Conservation (phyloP, 345 rosid genomes). For the Schrenkiella parvula region DNA sequence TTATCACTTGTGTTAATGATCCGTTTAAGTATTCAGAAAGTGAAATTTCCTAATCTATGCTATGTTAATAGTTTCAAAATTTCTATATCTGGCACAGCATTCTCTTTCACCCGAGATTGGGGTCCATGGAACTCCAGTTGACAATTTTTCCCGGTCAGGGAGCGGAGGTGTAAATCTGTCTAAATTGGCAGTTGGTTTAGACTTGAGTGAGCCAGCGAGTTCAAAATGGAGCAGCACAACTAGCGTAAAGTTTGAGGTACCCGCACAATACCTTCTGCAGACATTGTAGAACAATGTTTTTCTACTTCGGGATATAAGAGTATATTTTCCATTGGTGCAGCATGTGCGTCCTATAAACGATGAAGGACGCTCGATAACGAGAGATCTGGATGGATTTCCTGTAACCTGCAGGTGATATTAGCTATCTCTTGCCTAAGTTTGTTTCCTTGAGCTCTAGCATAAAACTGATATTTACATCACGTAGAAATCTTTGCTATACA, state of each 20-base stretch:
- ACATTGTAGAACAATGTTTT: neutral
- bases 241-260: slow-evolving; percentile 83
- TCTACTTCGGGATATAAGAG: neutral
- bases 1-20: neutral
- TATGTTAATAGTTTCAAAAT: neutral
- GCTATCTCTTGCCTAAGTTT: slow-evolving; percentile 11
- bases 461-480: slow-evolving; percentile 30
- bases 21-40: neutral
- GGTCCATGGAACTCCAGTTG: slow-evolving; percentile 71
- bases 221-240: slow-evolving; percentile 88
- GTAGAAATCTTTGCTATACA: slow-evolving; percentile 43
- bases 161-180: slow-evolving; percentile 92
- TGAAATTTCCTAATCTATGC: neutral
- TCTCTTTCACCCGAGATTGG: slow-evolving; percentile 90
- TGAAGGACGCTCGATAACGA: slow-evolving; percentile 75
- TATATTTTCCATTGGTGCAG: slow-evolving; percentile 35
- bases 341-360: slow-evolving; percentile 80
- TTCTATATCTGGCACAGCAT: slow-evolving; percentile 51
- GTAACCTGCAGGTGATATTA: slow-evolving; percentile 76
- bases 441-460: neutral
- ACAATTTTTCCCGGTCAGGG: slow-evolving; percentile 84
- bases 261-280: neutral
- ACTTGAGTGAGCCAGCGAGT: slow-evolving; percentile 78
- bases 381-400: slow-evolving; percentile 85
- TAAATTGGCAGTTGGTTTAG: slow-evolving; percentile 70